phyloP scores from a whole-genome alignment of 148 eudicot genomes.

The Vaccinium corymbosum region DNA sequence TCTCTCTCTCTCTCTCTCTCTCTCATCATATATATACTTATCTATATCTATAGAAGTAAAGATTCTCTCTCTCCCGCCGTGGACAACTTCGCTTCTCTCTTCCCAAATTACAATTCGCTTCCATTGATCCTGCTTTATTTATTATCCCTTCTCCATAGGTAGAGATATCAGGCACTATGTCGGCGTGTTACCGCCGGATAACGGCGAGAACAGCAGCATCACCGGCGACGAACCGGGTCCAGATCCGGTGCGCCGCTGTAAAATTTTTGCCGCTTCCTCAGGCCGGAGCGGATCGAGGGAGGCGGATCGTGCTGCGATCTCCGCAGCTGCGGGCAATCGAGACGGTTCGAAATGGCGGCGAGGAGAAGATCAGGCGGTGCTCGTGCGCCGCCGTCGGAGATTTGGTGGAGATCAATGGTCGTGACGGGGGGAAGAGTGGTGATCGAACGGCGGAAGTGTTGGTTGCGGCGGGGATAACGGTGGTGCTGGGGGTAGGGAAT shows the following conservation, averaged over 20 bases:
- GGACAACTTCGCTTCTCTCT: background rate
- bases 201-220: slow-evolving; percentile 14
- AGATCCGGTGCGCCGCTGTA: background rate
- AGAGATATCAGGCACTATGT: slow-evolving; percentile 19
- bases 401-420: slow-evolving; percentile 7
- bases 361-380: slow-evolving; percentile 4
- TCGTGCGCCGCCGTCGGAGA: slow-evolving; percentile 4
- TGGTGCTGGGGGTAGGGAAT: slow-evolving; percentile 87
- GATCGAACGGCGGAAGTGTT: slow-evolving; percentile 45
- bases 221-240: slow-evolving; percentile 1
- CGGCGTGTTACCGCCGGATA: slow-evolving; percentile 22
- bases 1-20: no score
- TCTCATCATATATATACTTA: no score
- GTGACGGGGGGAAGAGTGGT: slow-evolving; percentile 1
- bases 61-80: background rate
- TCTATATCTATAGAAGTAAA: no score
- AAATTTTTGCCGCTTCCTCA: background rate
- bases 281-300: background rate
- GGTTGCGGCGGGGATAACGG: slow-evolving; percentile 64
- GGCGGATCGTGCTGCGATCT: slow-evolving; percentile 14
- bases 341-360: slow-evolving; percentile 19
- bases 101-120: background rate
- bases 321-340: slow-evolving; percentile 17
- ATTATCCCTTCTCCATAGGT: background rate
- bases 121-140: background rate